Percentiles rank a stretch among this genome's conserved stretches.
These are phyloP conservation scores for Chenopodium suecicum DNA, from an alignment of 148 eudicot genomes.

Conservation along the genomic window DNA sequence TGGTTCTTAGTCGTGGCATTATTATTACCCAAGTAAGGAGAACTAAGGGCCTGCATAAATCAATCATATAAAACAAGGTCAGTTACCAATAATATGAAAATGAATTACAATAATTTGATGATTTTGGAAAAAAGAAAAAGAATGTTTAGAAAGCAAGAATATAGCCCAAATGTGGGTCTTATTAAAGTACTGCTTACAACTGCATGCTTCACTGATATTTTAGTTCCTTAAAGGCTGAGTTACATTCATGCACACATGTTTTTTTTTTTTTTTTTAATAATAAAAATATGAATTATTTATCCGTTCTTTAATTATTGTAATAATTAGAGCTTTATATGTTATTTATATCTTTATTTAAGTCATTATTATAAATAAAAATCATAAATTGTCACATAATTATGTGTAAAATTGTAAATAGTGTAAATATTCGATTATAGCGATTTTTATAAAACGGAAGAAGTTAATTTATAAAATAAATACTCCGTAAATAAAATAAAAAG, in stretches of 20 bases:
- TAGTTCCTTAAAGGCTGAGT: conserved; percentile 5
- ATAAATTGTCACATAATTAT: no score
- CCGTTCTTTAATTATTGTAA: no score
- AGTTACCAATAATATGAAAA: background rate
- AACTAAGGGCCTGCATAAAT: conserved; percentile 74
- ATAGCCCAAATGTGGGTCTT: conserved; percentile 18
- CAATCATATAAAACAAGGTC: background rate
- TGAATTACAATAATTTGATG: background rate
- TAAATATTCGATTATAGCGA: no score
- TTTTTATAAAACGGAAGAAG: no score
- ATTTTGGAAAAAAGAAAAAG: conserved; percentile 22
- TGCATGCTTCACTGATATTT: conserved; percentile 30
- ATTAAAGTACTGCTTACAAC: conserved; percentile 7
- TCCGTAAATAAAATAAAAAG: background rate
- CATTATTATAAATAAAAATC: no score
- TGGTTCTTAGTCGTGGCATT: conserved; percentile 41
- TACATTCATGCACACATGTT: background rate
- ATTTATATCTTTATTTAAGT: no score
- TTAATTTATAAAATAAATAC: background rate
- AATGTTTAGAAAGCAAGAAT: conserved; percentile 29
- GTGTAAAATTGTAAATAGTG: no score
- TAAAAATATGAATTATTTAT: no score
- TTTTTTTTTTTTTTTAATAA: background rate
- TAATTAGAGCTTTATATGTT: no score
- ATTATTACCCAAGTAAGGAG: conserved; percentile 66